These are phyloP conservation scores for Neofusicoccum parvum DNA, from an alignment of 2,329 filamentous ascomycete species.

Conservation along the genomic window DNA sequence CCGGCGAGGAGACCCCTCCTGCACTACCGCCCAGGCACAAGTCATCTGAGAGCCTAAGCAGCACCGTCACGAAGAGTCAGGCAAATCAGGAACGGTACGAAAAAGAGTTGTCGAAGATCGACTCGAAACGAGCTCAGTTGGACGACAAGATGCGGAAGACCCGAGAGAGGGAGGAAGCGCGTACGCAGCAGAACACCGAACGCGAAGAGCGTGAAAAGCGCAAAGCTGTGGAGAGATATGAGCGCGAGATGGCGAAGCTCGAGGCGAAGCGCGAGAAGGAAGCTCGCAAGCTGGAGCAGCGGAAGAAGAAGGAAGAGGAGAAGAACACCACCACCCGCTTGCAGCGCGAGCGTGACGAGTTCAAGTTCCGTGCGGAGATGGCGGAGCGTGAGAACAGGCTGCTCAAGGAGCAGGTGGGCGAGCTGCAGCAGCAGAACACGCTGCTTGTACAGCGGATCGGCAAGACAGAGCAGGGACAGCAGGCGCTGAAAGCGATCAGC, in stretches of 20 bases:
- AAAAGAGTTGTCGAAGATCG: conserved; percentile 66
- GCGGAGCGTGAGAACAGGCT: conserved; percentile 54
- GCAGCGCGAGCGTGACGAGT: conserved; percentile 53
- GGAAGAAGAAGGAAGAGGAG: conserved; percentile 63
- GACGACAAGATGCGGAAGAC: conserved; percentile 64
- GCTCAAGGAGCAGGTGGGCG: conserved; percentile 54
- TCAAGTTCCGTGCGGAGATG: conserved; percentile 47
- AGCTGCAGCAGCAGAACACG: conserved; percentile 62
- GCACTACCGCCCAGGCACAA: background rate
- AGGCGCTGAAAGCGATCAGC: conserved; percentile 35
- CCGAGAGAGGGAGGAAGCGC: conserved; percentile 52
- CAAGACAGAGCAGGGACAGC: conserved; percentile 38
- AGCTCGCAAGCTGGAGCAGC: conserved; percentile 65
- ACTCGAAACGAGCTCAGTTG: conserved; percentile 56
- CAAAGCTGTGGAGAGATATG: conserved; percentile 44
- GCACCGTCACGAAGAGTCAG: conserved; percentile 20
- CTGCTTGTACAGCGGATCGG: conserved; percentile 50
- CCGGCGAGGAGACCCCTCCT: background rate
- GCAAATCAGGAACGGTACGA: conserved; percentile 46
- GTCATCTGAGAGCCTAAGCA: conserved; percentile 20
- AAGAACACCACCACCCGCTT: conserved; percentile 50
- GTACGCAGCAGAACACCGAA: conserved; percentile 40
- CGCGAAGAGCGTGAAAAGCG: conserved; percentile 61
- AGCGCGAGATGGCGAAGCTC: conserved; percentile 59
- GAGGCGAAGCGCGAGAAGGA: conserved; percentile 68